These are phyloP conservation scores for Boletus rex-veris DNA, from an alignment of 768 basidiomycete species.

Conservation along the genomic window DNA sequence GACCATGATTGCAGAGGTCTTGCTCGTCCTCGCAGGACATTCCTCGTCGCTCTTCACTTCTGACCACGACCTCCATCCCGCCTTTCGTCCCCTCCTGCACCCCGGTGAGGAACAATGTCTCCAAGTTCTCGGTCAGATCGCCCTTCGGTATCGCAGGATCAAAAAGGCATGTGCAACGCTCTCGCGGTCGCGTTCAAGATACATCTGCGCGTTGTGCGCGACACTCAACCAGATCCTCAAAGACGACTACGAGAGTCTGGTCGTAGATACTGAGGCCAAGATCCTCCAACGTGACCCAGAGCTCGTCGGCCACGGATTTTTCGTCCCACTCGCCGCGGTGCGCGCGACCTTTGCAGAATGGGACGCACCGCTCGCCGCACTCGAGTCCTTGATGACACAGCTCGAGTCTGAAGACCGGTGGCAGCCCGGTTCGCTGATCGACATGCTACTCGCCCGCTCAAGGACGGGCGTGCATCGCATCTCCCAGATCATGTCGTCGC, in stretches of 20 bases:
- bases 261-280: slow-evolving; percentile 78
- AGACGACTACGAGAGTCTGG: slow-evolving; percentile 75
- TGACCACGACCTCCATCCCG: slow-evolving; percentile 56
- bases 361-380: slow-evolving; percentile 80
- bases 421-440: slow-evolving; percentile 76
- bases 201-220: slow-evolving; percentile 75
- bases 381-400: slow-evolving; percentile 61
- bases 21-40: slow-evolving; percentile 85
- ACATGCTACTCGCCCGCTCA: slow-evolving; percentile 68
- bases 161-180: slow-evolving; percentile 51
- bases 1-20: slow-evolving; percentile 72
- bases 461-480: slow-evolving; percentile 78
- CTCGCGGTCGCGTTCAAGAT: slow-evolving; percentile 62
- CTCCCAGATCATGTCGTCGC: slow-evolving; percentile 61
- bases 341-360: slow-evolving; percentile 83
- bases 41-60: slow-evolving; percentile 75
- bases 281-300: slow-evolving; percentile 70
- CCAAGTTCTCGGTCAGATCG: slow-evolving; percentile 74
- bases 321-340: slow-evolving; percentile 82
- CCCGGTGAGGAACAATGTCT: slow-evolving; percentile 86
- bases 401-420: slow-evolving; percentile 50
- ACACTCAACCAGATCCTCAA: slow-evolving; percentile 70
- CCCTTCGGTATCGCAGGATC: slow-evolving; percentile 70
- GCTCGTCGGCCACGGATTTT: slow-evolving; percentile 76
- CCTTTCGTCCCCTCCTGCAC: slow-evolving; percentile 71